A percentile compares a stretch with the other conserved stretches of the same genome.
These are phyloP conservation scores for Lasiodiplodia sp. DNA, from an alignment of 2,329 filamentous ascomycete genomes.

Conservation along the genomic window DNA sequence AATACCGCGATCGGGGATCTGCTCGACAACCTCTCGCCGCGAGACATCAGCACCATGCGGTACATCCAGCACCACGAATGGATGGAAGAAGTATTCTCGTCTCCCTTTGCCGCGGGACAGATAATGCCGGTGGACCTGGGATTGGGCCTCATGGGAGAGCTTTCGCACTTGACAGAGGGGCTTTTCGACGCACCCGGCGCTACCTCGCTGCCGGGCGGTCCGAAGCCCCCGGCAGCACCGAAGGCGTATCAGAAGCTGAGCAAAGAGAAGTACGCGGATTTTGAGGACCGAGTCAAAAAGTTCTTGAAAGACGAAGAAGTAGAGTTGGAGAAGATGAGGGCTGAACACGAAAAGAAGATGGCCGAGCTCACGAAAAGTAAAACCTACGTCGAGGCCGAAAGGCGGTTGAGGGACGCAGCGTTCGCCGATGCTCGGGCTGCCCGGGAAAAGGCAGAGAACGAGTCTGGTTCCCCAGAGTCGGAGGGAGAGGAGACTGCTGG, in stretches of 20 bases:
- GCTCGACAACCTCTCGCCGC: constrained; percentile 86
- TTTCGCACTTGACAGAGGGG: constrained; percentile 81
- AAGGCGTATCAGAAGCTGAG: constrained; percentile 69
- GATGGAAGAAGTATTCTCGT: constrained; percentile 97
- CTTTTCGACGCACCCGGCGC: constrained; percentile 71
- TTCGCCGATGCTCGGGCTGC: constrained; percentile 60
- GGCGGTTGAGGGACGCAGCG: constrained; percentile 72
- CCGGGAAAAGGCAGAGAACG: constrained; percentile 55
- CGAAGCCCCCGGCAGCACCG: constrained; percentile 39
- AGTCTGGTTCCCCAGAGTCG: constrained; percentile 29
- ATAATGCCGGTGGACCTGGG: constrained; percentile 89
- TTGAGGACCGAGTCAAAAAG: constrained; percentile 77
- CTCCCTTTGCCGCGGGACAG: constrained; percentile 83
- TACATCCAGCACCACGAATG: constrained; percentile 97
- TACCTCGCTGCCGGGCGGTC: constrained; percentile 35
- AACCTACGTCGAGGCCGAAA: constrained; percentile 75
- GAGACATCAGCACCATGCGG: constrained; percentile 84
- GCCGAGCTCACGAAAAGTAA: constrained; percentile 76
- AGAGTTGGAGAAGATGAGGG: constrained; percentile 86
- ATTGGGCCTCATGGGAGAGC: constrained; percentile 77
- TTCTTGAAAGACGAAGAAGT: constrained; percentile 76
- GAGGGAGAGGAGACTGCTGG: constrained; percentile 42
- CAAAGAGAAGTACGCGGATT: constrained; percentile 79
- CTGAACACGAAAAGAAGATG: constrained; percentile 77
- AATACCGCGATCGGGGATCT: constrained; percentile 86